These are phyloP conservation scores for Pezicula carpinea DNA, from an alignment of 2,329 filamentous ascomycete genomes.

Conservation along the genomic window DNA sequence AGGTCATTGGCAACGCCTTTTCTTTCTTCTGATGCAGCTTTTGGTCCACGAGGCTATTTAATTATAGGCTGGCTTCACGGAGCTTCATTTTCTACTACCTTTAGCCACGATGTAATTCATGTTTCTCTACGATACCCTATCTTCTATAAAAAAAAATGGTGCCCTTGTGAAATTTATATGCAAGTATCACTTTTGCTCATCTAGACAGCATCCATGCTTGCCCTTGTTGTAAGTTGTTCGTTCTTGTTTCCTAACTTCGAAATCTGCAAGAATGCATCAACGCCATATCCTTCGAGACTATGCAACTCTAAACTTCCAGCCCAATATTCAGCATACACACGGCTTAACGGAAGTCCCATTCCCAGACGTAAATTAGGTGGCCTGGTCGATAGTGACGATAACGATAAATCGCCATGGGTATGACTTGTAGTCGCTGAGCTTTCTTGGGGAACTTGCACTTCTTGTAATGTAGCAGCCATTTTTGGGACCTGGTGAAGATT, in stretches of 20 bases:
- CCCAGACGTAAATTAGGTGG: conserved; percentile 84
- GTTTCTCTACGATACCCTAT: conserved; percentile 16
- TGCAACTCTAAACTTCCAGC: conserved; percentile 87
- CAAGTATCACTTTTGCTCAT: neutral
- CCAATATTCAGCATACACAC: conserved; percentile 98
- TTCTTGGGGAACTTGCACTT: conserved; percentile 51
- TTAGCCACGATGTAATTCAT: conserved; percentile 32
- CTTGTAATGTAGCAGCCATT: conserved; percentile 90
- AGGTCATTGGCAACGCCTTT: conserved; percentile 23
- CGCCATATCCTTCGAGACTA: conserved; percentile 90
- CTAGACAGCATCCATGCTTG: conserved; percentile 68
- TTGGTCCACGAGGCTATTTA: conserved; percentile 16
- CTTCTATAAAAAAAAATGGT: neutral
- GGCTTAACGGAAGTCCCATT: conserved; percentile 88
- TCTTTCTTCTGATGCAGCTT: conserved; percentile 18
- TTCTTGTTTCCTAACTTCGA: conserved; percentile 97
- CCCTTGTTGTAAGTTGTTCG: conserved; percentile 78
- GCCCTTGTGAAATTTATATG: neutral
- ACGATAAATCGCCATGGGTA: conserved; percentile 41
- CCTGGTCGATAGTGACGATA: conserved; percentile 74
- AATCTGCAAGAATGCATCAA: conserved; percentile 93
- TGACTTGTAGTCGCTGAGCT: neutral
- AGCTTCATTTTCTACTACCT: conserved; percentile 23
- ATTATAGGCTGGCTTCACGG: conserved; percentile 15
- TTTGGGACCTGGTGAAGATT: conserved; percentile 85